Evolutionary conservation across 257 asterid genomes (phyloP).

Genomic region (Capsicum pubescens): DNA sequence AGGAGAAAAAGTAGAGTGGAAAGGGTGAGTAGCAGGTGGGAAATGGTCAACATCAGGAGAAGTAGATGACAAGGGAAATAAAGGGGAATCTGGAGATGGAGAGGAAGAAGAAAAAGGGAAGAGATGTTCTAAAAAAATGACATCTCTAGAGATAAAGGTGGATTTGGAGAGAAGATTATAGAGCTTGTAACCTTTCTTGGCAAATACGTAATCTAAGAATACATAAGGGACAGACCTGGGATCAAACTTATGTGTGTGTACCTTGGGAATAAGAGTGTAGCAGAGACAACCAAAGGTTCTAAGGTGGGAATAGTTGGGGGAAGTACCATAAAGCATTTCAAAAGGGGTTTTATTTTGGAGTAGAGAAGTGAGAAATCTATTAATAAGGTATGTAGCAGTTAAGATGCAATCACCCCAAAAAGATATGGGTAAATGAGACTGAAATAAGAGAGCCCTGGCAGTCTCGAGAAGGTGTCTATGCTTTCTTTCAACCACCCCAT

Average conservation of each 20-base stretch:
- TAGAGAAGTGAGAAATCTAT: not conserved
- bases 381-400: too few species aligned
- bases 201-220: not conserved
- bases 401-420: not conserved
- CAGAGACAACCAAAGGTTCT: not conserved
- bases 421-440: not conserved
- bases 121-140: not conserved
- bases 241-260: not conserved
- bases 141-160: not conserved
- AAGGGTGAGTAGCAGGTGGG: too few species aligned
- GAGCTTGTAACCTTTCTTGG: not conserved
- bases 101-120: not conserved
- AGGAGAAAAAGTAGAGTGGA: too few species aligned
- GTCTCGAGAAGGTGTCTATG: not conserved
- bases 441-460: not conserved
- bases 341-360: not conserved
- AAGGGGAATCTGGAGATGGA: not conserved
- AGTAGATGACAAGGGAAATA: too few species aligned
- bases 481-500: not conserved
- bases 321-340: not conserved
- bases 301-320: not conserved
- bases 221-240: not conserved
- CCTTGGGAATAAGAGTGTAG: not conserved
- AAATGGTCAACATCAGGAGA: too few species aligned
- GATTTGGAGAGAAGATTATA: not conserved